These are phyloP conservation scores for Chlorella sp. DNA, from an alignment of 139 green algal species.

Conservation along the genomic window DNA sequence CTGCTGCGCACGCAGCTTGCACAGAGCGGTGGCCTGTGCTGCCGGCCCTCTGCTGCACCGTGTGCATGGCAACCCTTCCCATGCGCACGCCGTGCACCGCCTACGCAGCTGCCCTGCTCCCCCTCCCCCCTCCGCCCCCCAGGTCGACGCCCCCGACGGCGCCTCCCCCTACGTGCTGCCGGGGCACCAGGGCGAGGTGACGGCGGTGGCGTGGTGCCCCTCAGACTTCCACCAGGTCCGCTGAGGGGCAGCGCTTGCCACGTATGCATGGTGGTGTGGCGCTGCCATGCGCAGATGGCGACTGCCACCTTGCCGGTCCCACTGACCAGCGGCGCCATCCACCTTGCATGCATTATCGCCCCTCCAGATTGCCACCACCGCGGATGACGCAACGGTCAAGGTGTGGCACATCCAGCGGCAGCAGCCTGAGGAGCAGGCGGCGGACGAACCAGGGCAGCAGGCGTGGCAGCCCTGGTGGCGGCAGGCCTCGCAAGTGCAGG, in stretches of 20 bases:
- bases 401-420: slow-evolving; percentile 63
- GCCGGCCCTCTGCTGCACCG: no score
- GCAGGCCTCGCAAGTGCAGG: slow-evolving; percentile 2
- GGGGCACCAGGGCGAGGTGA: slow-evolving; percentile 78
- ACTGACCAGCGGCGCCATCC: not conserved
- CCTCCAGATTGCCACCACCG: slow-evolving; percentile 59
- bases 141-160: slow-evolving; percentile 53
- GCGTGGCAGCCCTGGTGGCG: slow-evolving; percentile 6
- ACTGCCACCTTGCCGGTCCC: not conserved
- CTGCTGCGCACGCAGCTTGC: no score
- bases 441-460: not conserved
- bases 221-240: slow-evolving; percentile 47
- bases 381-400: slow-evolving; percentile 66
- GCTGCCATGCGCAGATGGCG: no score
- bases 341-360: not conserved
- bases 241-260: not conserved
- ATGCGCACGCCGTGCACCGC: no score
- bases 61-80: no score
- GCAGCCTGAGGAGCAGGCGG: slow-evolving; percentile 29
- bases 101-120: no score
- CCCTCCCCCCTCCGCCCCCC: not conserved
- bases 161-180: slow-evolving; percentile 46
- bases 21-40: no score
- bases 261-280: no score
- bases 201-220: slow-evolving; percentile 75